Evolutionary conservation across 2,329 filamentous ascomycete genomes (phyloP), one percentile per base, ranked within the genome.

Genomic region (Neofusicoccum sp.): DNA sequence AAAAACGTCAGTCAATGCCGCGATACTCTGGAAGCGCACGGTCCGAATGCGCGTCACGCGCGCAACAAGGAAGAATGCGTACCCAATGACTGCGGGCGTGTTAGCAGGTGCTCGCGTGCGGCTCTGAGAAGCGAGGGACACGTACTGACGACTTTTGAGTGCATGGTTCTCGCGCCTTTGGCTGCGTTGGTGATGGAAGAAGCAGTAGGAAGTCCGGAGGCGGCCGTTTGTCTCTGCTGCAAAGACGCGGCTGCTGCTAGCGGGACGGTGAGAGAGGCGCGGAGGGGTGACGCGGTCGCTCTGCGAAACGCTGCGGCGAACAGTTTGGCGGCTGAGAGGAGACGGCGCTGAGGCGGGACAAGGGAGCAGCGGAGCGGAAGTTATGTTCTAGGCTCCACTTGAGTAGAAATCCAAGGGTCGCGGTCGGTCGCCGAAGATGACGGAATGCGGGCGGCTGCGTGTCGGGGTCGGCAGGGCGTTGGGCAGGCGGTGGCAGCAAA

Each of bases 141-240:
- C 88, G 76, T 84, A 91, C 89, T 92, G 75, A 97, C 91, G 73
- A 97, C 89, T 80, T 94, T 95, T 81, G 86, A 91, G 80, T 98
- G 95, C 89, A 97, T 96, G 75, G 85, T 92, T 74, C 83, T 78
- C 64, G 75, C 77, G 64, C 73, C 68, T 70, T 68, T 68, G 65
- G 71, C 71, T 63, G 65, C 52, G 49, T 36, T 39, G 41, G 48
- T 39, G 41, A 56, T 49, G 49, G 54, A 50, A 34, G 47, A 62
- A 64, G 49, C 64, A 66, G 76, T 77, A 70, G 76, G 73, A 63
- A 75, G 71, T 70, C 72, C 74, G 69, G 73, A 71, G 68, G 70
- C 73, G 63, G 73, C 74, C 64, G 82, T 74, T 48, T 79, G 75
- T 69, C 87, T 87, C 69, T 90, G 81, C 66, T 88, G 85, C 66